phyloP scores from a whole-genome alignment of 805 yeast species.

The Zygosaccharomyces gambellarensis region DNA sequence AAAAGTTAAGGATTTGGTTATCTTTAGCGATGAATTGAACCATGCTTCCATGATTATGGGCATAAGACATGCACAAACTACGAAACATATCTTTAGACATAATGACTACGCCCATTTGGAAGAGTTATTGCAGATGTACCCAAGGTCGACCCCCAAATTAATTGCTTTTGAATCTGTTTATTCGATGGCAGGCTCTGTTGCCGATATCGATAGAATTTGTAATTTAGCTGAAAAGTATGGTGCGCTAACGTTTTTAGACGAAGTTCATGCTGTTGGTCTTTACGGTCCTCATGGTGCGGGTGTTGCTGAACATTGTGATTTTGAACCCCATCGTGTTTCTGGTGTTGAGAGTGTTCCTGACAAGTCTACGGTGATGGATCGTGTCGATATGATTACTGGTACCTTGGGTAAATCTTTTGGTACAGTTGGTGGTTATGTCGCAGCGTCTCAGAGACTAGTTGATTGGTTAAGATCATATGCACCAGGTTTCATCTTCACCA shows the following conservation, averaged over 20 bases:
- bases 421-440: slow-evolving; percentile 95
- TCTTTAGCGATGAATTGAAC: slow-evolving; percentile 87
- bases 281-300: slow-evolving; percentile 99
- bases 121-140: slow-evolving; percentile 67
- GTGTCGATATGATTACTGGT: slow-evolving; percentile 95
- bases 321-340: slow-evolving; percentile 67
- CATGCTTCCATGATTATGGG: slow-evolving; percentile 99
- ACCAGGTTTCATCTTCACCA: slow-evolving; percentile 96
- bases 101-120: slow-evolving; percentile 85
- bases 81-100: slow-evolving; percentile 87
- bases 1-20: slow-evolving; percentile 81
- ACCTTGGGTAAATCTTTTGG: slow-evolving; percentile 97
- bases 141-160: slow-evolving; percentile 83
- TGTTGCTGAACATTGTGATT: slow-evolving; percentile 94
- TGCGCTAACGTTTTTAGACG: slow-evolving; percentile 94
- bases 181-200: slow-evolving; percentile 97
- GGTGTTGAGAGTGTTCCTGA: slow-evolving; percentile 53
- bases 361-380: slow-evolving; percentile 64
- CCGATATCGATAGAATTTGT: slow-evolving; percentile 88
- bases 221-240: slow-evolving; percentile 97
- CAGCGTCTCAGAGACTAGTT: slow-evolving; percentile 74
- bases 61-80: slow-evolving; percentile 81
- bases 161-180: slow-evolving; percentile 97
- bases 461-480: slow-evolving; percentile 97
- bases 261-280: slow-evolving; percentile 98